A percentile compares a stretch with the other conserved stretches of the same genome.
These are phyloP conservation scores for Cadophora sp. DNA, from an alignment of 2,329 filamentous ascomycete species.

Conservation along the genomic window DNA sequence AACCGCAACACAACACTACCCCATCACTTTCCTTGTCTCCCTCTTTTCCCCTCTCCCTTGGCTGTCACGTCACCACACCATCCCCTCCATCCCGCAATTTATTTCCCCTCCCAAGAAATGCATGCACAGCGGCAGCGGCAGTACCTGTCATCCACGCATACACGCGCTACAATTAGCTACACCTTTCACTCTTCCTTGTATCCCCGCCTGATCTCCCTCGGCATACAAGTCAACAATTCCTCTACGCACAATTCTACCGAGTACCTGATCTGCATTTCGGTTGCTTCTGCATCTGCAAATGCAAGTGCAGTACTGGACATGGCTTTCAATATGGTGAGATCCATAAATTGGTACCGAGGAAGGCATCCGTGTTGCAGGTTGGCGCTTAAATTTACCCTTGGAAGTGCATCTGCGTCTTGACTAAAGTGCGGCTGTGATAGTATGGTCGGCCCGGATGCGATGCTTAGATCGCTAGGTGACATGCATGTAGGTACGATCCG, in stretches of 20 bases:
- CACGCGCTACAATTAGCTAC: constrained; percentile 11
- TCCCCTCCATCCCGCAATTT: neutral
- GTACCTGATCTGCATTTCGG: too few species aligned
- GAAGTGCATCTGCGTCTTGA: too few species aligned
- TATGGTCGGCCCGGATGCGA: neutral
- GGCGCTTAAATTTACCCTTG: neutral
- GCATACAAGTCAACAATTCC: neutral
- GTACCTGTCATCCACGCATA: constrained; percentile 12
- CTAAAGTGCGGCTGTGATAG: neutral
- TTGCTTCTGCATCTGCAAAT: too few species aligned
- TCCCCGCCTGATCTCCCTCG: neutral
- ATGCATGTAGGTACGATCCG: constrained; percentile 1
- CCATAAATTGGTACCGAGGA: too few species aligned
- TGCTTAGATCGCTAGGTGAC: too few species aligned
- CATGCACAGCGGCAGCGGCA: constrained; percentile 1
- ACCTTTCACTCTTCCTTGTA: neutral
- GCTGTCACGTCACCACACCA: neutral
- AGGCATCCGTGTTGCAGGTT: too few species aligned
- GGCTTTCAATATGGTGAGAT: too few species aligned
- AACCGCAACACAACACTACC: neutral
- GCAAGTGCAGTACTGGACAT: too few species aligned
- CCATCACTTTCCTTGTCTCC: neutral
- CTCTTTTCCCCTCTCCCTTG: neutral
- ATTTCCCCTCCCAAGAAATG: neutral
- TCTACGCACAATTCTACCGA: neutral